Base-by-base conservation (phyloP, 495 filamentous ascomycete genomes). In the Talaromyces adpressus region DNA sequence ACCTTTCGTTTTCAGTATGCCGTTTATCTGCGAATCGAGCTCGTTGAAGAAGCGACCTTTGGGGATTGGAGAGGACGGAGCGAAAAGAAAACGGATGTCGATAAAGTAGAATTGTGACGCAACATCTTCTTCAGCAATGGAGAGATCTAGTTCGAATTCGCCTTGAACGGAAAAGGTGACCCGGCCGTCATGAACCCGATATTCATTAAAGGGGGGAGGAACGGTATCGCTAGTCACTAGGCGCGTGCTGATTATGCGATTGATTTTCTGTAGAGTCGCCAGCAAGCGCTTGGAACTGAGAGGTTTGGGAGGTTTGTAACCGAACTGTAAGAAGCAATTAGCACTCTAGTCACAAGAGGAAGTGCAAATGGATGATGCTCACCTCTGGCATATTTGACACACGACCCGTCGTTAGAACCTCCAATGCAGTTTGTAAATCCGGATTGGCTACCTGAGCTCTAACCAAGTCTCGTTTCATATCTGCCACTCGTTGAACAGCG, bases 71-170 rank as follows among this genome's bases (percentile, higher is more conserved):
- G 81, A 75, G 3, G 84, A 82, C 7, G 94, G 94, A 16, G 77
- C 79, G 72, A 95, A 98, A 27, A 87, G 74, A 65, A 95, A 91
- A 59, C 92, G 85, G 65, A 97, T 89, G 69, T 97, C 93, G 64
- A 98, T 88, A 69, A 97, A 96, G 75, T 86, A 97, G 70, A 96
- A 91, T 70, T 93, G 93, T 8, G 86, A 89, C 30, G 82, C 75
- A 14, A 85, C 84, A 59, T 93, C 86, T 69, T 96, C 92, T 65
- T 91, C 86, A 1, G 87, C 89, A 62, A 97, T 87, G 0, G 89
- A 90, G 63, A 98, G 84, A 68, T 98, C 94, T 23, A 97, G 83
- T 71, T 98, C 95, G 70, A 96, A 98, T 69, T 97, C 94, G 52
- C 83, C 84, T 27, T 83, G 76, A 6, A 97, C 88, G 32, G 77